Conservation (phyloP, 2,329 filamentous ascomycete species). For the Didymella arachidicola region DNA sequence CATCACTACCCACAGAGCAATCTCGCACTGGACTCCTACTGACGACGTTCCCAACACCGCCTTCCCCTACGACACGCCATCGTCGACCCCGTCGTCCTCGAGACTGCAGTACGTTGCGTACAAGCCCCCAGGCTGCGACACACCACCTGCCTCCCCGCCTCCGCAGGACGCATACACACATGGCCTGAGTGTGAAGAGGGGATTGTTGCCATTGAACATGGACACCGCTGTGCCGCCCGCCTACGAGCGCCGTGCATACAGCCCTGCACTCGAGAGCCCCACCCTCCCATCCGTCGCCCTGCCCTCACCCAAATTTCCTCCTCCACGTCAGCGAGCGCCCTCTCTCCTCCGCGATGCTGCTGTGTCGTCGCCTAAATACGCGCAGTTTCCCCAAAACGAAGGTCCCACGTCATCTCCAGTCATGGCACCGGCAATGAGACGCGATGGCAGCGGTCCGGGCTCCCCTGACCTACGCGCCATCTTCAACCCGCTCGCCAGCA, state of each 20-base stretch:
- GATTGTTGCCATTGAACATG: slow-evolving; percentile 42
- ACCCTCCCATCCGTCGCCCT: slow-evolving; percentile 36
- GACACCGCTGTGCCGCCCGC: slow-evolving; percentile 34
- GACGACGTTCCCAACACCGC: slow-evolving; percentile 10
- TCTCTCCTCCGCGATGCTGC: slow-evolving; percentile 50
- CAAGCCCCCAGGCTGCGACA: slow-evolving; percentile 37
- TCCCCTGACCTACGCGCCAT: slow-evolving; percentile 44
- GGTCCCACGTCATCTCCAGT: slow-evolving; percentile 38
- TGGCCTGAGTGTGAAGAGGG: slow-evolving; percentile 17
- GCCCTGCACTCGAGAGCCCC: slow-evolving; percentile 43
- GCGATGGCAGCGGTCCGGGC: slow-evolving; percentile 36
- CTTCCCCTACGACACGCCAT: slow-evolving; percentile 18
- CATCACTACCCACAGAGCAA: slow-evolving; percentile 12
- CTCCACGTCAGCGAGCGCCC: slow-evolving; percentile 53
- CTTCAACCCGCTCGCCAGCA: slow-evolving; percentile 48
- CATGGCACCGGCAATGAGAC: slow-evolving; percentile 33
- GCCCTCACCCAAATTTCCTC: slow-evolving; percentile 54
- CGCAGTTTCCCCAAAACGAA: slow-evolving; percentile 30
- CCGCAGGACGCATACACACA: slow-evolving; percentile 30
- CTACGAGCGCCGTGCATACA: slow-evolving; percentile 41
- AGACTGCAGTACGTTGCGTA: slow-evolving; percentile 36
- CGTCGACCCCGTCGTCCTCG: slow-evolving; percentile 9
- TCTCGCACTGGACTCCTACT: slow-evolving; percentile 18
- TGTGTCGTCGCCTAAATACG: slow-evolving; percentile 40
- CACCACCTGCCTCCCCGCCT: slow-evolving; percentile 45